Evolutionary conservation across 2,329 filamentous ascomycete species (phyloP), one percentile per base, ranked within the genome.

Genomic region (Trichoderma cornu-damae): DNA sequence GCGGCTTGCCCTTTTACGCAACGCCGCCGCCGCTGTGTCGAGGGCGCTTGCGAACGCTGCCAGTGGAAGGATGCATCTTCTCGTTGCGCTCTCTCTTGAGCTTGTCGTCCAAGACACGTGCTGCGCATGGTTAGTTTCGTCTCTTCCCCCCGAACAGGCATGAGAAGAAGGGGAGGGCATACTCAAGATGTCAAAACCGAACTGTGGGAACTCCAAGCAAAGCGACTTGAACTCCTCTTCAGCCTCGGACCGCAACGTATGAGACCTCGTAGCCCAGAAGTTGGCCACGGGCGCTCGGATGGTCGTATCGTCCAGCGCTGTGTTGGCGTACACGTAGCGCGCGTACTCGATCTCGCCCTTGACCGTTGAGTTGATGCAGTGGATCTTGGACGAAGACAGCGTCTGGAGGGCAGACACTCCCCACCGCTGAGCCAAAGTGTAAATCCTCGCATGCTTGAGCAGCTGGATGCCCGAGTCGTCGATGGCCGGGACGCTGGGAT

Each of bases 341-440:
- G 92, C 92, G 72, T 96, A 96, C 24, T 86, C 84, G 68, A 96
- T 92, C 77, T 96, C 92, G 71, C 90, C 92, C 74, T 87, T 87
- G 34, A 90, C 90, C 0, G 89, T 95, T 43, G 87, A 90, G 68
- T 91, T 87, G 66, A 96, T 88, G 70, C 89, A 89, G 77, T 96
- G 90, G 66, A 96, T 96, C 78, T 96, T 96, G 69, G 83, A 85
- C 69, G 89, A 89, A 2, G 91, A 87, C 26, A 96, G 84, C 16
- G 79, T 82, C 72, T 89, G 89, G 61, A 96, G 83, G 8, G 77
- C 76, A 0, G 78, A 73, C 47, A 90, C 75, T 38, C 84, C 81
- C 60, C 94, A 85, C 72, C 88, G 90, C 66, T 91, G 87, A 22
- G 90, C 91, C 22, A 96, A 79, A 0, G 90, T 96, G 77, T 96